Evolutionary conservation across 1,284 basidiomycete genomes (phyloP), one percentile per base, ranked within the genome.

Genomic region (Cystobasidiaceae sp.): DNA sequence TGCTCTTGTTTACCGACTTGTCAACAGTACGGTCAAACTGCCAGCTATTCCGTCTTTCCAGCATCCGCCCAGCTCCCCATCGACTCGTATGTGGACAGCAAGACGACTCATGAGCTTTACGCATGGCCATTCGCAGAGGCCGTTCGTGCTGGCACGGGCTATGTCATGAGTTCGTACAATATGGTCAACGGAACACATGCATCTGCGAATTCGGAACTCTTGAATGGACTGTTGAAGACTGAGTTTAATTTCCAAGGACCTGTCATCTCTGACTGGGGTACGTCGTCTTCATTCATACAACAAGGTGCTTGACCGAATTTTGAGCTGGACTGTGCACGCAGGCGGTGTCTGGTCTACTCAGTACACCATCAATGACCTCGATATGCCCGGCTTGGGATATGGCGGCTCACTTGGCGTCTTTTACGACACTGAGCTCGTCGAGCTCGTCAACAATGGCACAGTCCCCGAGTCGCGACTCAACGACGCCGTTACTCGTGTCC

Each of bases 151-250:
- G 80, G 79, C 1, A 74, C 74, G 3, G 60, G 55, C 13, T 68
- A 62, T 13, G 39, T 46, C 21, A 58, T 57, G 52, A 23, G 19
- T 27, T n/a, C 34, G 1, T 60, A 60, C 39, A 66, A 66, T 21
- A 59, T 54, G 54, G 79, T 91, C 72, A 92, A 93, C 75, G 84
- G 82, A 17, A 83, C 82, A 0, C 87, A 79, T 71, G 81, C 85
- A 0, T 88, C 86, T 71, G 84, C 87, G 71, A 88, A 89, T 73
- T 80, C 82, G 66, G 80, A 84, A 73, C 80, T 81, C 4, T 75
- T 88, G 67, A 89, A 88, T 74, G 83, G 82, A n/a, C 78, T 87
- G 23, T 77, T 89, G 57, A 89, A 89, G 77, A 81, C 80, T 19
- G 87, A 90, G 44, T 68, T 75, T 44, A 71, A 71, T 46, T 73